Evolutionary conservation across 2,329 filamentous ascomycete genomes (phyloP).

Genomic region (Xylariaceae sp.): DNA sequence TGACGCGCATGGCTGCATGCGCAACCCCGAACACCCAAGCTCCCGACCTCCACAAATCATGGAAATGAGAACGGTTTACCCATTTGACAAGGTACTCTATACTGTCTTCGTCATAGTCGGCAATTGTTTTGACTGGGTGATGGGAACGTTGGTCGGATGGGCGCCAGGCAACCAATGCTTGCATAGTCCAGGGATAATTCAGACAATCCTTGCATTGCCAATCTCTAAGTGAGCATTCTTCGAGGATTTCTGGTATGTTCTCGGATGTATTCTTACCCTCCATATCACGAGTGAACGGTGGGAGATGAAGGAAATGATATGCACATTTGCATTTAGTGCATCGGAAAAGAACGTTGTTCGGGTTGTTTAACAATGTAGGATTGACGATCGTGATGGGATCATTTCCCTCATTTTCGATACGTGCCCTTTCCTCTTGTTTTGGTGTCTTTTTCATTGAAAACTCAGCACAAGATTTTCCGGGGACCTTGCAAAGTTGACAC

Average conservation of each 20-base stretch:
- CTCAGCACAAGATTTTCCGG: slow-evolving; percentile 66
- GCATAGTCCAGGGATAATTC: slow-evolving; percentile 62
- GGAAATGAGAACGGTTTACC: slow-evolving; percentile 74
- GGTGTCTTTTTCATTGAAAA: slow-evolving; percentile 71
- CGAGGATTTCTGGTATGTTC: slow-evolving; percentile 59
- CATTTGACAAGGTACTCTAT: slow-evolving; percentile 93
- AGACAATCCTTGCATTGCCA: slow-evolving; percentile 81
- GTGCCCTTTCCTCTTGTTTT: slow-evolving; percentile 77
- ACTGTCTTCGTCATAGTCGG: slow-evolving; percentile 65
- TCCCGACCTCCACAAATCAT: slow-evolving; percentile 82
- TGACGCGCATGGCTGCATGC: slow-evolving; percentile 58
- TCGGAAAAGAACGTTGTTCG: slow-evolving; percentile 74
- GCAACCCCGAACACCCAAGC: slow-evolving; percentile 80
- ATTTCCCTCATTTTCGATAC: slow-evolving; percentile 71
- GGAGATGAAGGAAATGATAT: slow-evolving; percentile 83
- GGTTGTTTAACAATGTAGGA: slow-evolving; percentile 65
- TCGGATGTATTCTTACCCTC: slow-evolving; percentile 47
- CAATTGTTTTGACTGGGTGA: slow-evolving; percentile 45
- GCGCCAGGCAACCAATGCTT: slow-evolving; percentile 84
- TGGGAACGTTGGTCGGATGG: slow-evolving; percentile 59
- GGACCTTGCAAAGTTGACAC: slow-evolving; percentile 66
- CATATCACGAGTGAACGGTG: slow-evolving; percentile 39
- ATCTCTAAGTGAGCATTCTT: slow-evolving; percentile 63
- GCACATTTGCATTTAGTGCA: slow-evolving; percentile 72
- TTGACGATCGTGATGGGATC: slow-evolving; percentile 70